A percentile compares a stretch with the other conserved stretches of the same genome.
Evolutionary conservation across 129 eudicot species (phyloP).

Genomic region (Oenanthe sinensis): DNA sequence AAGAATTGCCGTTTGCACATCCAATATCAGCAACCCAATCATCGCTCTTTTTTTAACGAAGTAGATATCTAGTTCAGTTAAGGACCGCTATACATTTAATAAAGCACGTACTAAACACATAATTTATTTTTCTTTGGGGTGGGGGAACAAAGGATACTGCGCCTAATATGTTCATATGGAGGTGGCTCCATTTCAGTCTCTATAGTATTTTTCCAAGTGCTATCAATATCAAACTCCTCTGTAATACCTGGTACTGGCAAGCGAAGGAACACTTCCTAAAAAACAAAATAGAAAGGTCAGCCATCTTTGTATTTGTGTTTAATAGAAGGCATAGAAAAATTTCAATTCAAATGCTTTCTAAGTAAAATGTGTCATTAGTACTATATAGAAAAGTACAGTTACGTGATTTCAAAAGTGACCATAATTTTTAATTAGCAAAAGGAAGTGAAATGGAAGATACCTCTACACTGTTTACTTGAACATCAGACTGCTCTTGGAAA

Average conservation of each 20-base stretch:
- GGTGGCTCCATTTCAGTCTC: conserved; percentile 50
- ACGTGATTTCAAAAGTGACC: too few species aligned
- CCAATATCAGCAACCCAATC: conserved; percentile 34
- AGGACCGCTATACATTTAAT: background rate
- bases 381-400: too few species aligned
- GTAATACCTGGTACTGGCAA: conserved; percentile 53
- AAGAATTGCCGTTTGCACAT: conserved; percentile 57
- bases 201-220: conserved; percentile 29
- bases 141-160: conserved; percentile 58
- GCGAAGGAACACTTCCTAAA: conserved; percentile 59
- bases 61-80: conserved; percentile 53
- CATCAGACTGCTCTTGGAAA: conserved; percentile 55
- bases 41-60: conserved; percentile 66
- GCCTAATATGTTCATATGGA: conserved; percentile 57
- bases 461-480: conserved; percentile 45
- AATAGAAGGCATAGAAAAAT: background rate
- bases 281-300: background rate
- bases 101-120: background rate
- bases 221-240: conserved; percentile 65
- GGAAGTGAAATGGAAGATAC: conserved; percentile 18
- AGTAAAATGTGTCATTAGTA: background rate
- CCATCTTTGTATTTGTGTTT: background rate
- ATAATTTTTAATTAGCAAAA: too few species aligned
- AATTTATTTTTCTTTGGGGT: background rate
- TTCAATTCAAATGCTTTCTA: background rate